phyloP scores from a whole-genome alignment of 2,329 filamentous ascomycete genomes.

The Claviceps sp. region DNA sequence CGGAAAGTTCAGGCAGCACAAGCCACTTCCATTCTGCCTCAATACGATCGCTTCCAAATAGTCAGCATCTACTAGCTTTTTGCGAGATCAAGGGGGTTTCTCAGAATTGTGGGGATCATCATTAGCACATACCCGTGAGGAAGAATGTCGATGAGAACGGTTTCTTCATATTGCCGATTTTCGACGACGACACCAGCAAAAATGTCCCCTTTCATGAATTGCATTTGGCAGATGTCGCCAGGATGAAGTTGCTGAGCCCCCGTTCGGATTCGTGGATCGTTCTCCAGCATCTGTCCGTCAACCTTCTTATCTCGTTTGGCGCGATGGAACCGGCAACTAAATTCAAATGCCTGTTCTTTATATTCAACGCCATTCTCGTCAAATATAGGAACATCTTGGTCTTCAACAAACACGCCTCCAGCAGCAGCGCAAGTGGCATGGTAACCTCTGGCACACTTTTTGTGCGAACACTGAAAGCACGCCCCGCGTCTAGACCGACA shows the following conservation, averaged over 20 bases:
- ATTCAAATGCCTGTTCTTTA: conserved; percentile 80
- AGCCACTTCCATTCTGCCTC: conserved; percentile 82
- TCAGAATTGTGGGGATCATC: background rate
- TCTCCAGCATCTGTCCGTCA: conserved; percentile 55
- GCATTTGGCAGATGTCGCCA: conserved; percentile 75
- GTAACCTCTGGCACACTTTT: conserved; percentile 87
- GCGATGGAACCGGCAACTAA: conserved; percentile 88
- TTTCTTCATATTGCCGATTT: conserved; percentile 64
- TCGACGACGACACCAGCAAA: conserved; percentile 82
- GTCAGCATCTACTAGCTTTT: conserved; percentile 22
- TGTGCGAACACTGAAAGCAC: conserved; percentile 91
- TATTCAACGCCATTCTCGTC: conserved; percentile 87
- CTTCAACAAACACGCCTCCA: conserved; percentile 83
- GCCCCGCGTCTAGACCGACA: conserved; percentile 91
- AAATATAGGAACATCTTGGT: conserved; percentile 73
- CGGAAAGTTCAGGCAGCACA: conserved; percentile 55
- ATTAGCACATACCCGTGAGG: conserved; percentile 60
- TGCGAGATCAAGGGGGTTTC: too few relatives aligned
- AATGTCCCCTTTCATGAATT: conserved; percentile 72
- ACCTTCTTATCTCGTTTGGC: conserved; percentile 71
- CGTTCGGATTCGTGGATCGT: conserved; percentile 52
- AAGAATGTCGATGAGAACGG: conserved; percentile 66
- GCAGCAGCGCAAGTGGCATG: conserved; percentile 90
- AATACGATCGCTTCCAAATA: conserved; percentile 45
- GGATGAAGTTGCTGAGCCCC: conserved; percentile 55